Evolutionary conservation across 225 moss, liverwort and hornwort species (phyloP), one percentile per base, ranked within the genome.

Genomic region (Lunularia cruciata): DNA sequence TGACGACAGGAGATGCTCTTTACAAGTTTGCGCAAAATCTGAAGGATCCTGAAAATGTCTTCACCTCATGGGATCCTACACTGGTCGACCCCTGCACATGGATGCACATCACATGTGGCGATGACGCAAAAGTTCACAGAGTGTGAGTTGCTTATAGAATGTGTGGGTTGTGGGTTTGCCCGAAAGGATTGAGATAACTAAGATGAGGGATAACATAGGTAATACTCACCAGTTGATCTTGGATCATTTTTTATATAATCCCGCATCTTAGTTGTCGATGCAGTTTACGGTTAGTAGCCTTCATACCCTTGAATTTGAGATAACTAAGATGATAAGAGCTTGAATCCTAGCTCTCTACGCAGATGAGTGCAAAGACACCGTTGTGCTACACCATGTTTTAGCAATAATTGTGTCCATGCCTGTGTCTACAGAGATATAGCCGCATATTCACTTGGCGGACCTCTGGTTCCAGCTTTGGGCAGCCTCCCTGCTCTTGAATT

Each of bases 61-160:
- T 78, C 36, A 39, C 51, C 8, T 73, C 73, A 45, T 78, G 78
- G 78, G 78, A 78, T 40, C 62, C 68, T 7, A 78, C 49, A 33
- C 35, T 78, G 30, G 78, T 78, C 39, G 69, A 73, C 33, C 78
- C 78, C 0, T 78, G 78, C 69, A 78, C 78, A 23, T 78, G 78
- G 78, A 73, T 78, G 39, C 78, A 78, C 35, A 69, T 78, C 37
- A 78, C 78, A 28, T 78, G 78, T 52, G 49, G 73, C 78, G 31
- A 14, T 27, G 68, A 73, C 31, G 64, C 63, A 36, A 19, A 61
- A 23, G 78, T 78, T 54, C 38, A 68, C 16, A 65, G 78, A 64
- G 46, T 78, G 78, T 78, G 64, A 78, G 78, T 38, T n/a, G n/a
- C n/a, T n/a, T n/a, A n/a, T n/a, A n/a, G n/a, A n/a, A n/a, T n/a